Evolutionary conservation across 495 filamentous ascomycete species (phyloP), one percentile per base, ranked within the genome.

Genomic region (Talaromyces stipitatus): DNA sequence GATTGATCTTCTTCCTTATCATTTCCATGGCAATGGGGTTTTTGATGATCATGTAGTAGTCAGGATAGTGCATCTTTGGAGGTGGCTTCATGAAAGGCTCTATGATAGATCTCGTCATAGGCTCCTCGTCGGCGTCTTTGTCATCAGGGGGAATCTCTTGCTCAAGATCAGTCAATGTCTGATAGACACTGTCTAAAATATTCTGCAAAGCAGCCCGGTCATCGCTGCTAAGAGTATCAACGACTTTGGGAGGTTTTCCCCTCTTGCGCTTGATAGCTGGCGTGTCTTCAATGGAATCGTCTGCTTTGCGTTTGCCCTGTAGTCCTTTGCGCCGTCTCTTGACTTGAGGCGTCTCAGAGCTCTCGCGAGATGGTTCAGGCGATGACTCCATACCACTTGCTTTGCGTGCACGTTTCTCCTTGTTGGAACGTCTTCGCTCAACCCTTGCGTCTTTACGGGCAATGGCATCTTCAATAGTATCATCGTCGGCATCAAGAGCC

Each of bases 401-500:
- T 54, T 72, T 72, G 10, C 73, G 74, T 11, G 71, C 43, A 58
- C 76, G 77, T 73, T 86, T 86, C 12, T 88, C 74, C 63, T 86
- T 88, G 58, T 91, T 91, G 8, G 75, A 66, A 38, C 86, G 84
- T n/a, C 91, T 86, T 64, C 83, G 84, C 36, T 88, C 88, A 53
- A 91, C 91, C 28, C 85, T 82, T n/a, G 89, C 89, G 51, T 86
- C 80, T 64, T 96, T 97, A 26, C 92, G 81, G 45, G 90, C 91
- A 26, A 95, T 90, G 11, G 92, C 94, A 56, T 89, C 91, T 67
- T 98, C 94, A 50, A 96, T 89, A 0, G 82, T 85, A 60, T 97
- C 95, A 9, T 98, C 94, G 55, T 97, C 91, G 57, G 95, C 89
- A 66, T 97, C 94, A 32, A 98, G 91, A 55, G 94, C 92, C 67